Evolutionary conservation across 257 asterid genomes (phyloP), one percentile per base, ranked within the genome.

Genomic region (Solanum microdontum): DNA sequence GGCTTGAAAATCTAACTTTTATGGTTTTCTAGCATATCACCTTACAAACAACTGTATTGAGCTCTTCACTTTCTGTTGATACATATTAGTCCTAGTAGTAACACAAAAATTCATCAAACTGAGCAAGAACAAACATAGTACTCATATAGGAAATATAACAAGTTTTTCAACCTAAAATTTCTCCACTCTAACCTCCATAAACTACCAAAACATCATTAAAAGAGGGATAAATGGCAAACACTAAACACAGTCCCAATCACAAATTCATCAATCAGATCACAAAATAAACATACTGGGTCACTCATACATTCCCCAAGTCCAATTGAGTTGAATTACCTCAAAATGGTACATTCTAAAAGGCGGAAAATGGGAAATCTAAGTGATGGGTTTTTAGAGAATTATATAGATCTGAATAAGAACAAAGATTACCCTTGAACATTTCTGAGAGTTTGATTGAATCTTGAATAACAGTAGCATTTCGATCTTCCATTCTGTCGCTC

Each of bases 361-460:
- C 14, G 43, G 83, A 24, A 26, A 28, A 69, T 12, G 26, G 37
- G 32, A 43, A 84, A 72, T 64, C 24, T 39, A 83, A 87, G 60
- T 70, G 43, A n/a, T 85, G 87, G 93, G 92, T 93, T 94, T 91
- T 39, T 43, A 58, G 24, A 76, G 51, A 73, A 48, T 28, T 48
- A 40, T 62, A 32, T 26, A 84, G 87, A 84, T 84, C 87, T 84
- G 84, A 73, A 48, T 34, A 45, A 32, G 3, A 86, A 84, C 24
- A 77, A 68, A 84, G 19, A 19, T 64, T 93, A 96, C 98, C 99
- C 99, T 88, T 96, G 98, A 86, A 95, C 98, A 92, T 95, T 95
- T 88, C 98, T 89, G 73, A 96, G 98, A 84, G 99, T 96, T 88
- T 96, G 98, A 86, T 93, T 94, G 95, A 96, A 94, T 94, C 99